Evolutionary conservation across 345 rosid genomes (phyloP).

Genomic region (Brassica juncea): DNA sequence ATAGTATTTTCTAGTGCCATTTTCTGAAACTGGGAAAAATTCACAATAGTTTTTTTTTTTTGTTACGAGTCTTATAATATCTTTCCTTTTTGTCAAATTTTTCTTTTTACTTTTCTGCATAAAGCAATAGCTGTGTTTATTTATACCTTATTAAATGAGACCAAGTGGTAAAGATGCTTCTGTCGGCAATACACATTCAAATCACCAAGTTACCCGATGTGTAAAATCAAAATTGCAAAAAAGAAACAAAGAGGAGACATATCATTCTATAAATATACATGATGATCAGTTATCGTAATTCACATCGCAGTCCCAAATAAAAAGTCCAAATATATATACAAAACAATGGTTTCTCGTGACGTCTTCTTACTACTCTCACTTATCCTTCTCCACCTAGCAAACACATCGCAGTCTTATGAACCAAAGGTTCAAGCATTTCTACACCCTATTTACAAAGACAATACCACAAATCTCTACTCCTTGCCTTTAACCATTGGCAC

Average conservation of each 20-base stretch:
- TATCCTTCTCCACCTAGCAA: not conserved
- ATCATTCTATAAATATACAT: conserved; percentile 8
- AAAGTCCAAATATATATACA: not conserved
- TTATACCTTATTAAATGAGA: not conserved
- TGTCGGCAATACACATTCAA: not conserved
- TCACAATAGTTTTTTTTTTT: not conserved
- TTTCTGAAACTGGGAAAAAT: not conserved
- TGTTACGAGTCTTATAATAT: not conserved
- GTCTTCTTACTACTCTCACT: conserved; percentile 3
- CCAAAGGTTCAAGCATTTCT: conserved; percentile 9
- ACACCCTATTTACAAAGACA: not conserved
- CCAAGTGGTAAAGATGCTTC: not conserved
- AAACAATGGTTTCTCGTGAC: conserved; percentile 14
- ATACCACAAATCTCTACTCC: conserved; percentile 10
- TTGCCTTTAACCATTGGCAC: conserved; percentile 6
- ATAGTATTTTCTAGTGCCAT: not conserved
- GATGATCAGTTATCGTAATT: not conserved
- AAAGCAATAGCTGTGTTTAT: too few species aligned
- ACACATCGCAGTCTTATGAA: not conserved
- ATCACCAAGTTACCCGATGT: not conserved
- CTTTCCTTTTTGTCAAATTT: too few species aligned
- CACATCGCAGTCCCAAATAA: not conserved
- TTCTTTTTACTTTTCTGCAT: not conserved
- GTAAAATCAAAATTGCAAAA: not conserved
- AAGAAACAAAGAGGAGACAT: not conserved